Evolutionary conservation across 805 yeast species (phyloP).

Genomic region (Ogataea zsoltii): DNA sequence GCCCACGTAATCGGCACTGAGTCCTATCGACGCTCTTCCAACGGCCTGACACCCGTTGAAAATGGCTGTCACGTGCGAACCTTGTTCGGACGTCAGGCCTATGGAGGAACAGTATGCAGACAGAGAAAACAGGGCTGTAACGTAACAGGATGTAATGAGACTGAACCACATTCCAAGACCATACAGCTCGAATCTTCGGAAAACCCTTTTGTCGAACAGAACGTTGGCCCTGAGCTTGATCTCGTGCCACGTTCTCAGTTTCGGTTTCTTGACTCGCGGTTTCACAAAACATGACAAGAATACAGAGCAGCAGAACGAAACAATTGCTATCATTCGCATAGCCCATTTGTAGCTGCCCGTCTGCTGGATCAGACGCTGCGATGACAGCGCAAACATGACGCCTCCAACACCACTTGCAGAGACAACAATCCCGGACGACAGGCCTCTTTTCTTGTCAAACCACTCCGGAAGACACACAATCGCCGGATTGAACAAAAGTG

Average conservation of each 20-base stretch:
- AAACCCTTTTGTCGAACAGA: slow-evolving; percentile 23
- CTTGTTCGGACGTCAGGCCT: slow-evolving; percentile 47
- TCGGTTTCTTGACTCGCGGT: slow-evolving; percentile 37
- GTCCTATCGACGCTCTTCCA: slow-evolving; percentile 53
- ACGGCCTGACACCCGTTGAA: slow-evolving; percentile 48
- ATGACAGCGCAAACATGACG: slow-evolving; percentile 37
- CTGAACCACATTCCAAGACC: slow-evolving; percentile 30
- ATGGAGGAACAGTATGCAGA: slow-evolving; percentile 48
- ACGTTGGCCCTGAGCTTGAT: slow-evolving; percentile 19
- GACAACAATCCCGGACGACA: slow-evolving; percentile 41
- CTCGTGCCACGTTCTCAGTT: slow-evolving; percentile 18
- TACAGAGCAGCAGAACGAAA: slow-evolving; percentile 36
- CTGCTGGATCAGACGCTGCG: slow-evolving; percentile 38
- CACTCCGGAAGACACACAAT: slow-evolving; percentile 55
- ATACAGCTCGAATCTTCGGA: slow-evolving; percentile 18
- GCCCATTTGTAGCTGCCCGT: slow-evolving; percentile 48
- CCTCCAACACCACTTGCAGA: slow-evolving; percentile 49
- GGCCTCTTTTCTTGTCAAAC: slow-evolving; percentile 51
- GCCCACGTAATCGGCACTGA: slow-evolving; percentile 46
- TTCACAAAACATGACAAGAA: slow-evolving; percentile 45
- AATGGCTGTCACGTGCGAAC: slow-evolving; percentile 47
- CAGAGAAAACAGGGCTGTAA: slow-evolving; percentile 46
- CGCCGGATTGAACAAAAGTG: slow-evolving; percentile 50
- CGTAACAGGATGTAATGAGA: slow-evolving; percentile 42
- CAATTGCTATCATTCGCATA: slow-evolving; percentile 43